These are phyloP conservation scores for Excoecaria cochinchinensis DNA, from an alignment of 345 rosid species.

Conservation along the genomic window DNA sequence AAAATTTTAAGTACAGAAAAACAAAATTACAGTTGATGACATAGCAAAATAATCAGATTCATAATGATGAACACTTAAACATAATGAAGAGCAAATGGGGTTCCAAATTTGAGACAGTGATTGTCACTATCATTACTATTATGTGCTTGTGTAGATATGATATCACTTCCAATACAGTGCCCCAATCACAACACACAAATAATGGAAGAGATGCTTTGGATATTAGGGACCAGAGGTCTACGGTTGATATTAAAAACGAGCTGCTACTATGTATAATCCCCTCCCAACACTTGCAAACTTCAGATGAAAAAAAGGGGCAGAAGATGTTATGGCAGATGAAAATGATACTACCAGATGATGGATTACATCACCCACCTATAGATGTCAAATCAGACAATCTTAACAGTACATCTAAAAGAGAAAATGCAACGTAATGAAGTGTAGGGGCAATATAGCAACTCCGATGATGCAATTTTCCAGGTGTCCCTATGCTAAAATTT, in stretches of 20 bases:
- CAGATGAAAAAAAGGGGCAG: not conserved
- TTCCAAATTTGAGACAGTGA: slow-evolving; percentile 1
- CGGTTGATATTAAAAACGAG: slow-evolving; percentile 16
- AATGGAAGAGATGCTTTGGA: not conserved
- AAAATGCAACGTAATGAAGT: slow-evolving; percentile 18
- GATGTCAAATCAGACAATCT: slow-evolving; percentile 10
- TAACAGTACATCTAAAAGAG: slow-evolving; percentile 16
- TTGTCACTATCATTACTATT: slow-evolving; percentile 12
- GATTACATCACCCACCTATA: slow-evolving; percentile 9
- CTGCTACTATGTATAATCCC: slow-evolving; percentile 6
- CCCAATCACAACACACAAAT: slow-evolving; percentile 1
- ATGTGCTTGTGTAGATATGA: slow-evolving; percentile 2
- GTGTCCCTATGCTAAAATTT: slow-evolving; percentile 11
- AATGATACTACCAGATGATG: not conserved
- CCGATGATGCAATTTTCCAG: slow-evolving; percentile 13
- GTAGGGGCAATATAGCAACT: slow-evolving; percentile 14
- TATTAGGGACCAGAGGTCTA: slow-evolving; percentile 18
- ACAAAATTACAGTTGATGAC: not conserved
- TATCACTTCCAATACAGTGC: slow-evolving; percentile 10
- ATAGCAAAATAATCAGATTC: slow-evolving; percentile 3
- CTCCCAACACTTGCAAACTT: slow-evolving; percentile 15
- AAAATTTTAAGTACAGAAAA: not conserved
- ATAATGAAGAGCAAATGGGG: not conserved
- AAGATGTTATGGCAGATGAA: slow-evolving; percentile 7
- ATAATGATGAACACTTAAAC: not conserved